Percentiles rank a stretch among this genome's conserved stretches.
Conservation (phyloP, 495 filamentous ascomycete genomes). For the Monascus purpureus region DNA sequence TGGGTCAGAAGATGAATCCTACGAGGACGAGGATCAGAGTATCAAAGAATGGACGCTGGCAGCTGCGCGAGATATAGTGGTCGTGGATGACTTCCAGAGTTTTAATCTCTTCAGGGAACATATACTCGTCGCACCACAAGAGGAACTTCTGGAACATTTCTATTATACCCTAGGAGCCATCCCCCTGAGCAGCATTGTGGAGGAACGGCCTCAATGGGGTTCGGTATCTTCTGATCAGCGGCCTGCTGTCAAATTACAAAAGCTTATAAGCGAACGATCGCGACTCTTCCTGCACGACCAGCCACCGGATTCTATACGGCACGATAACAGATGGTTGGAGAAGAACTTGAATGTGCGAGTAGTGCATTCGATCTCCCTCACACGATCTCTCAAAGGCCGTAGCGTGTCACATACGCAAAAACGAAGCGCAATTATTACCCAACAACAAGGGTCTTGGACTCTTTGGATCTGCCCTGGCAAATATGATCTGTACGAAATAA, state of each 20-base stretch:
- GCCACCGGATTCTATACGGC: slow-evolving; percentile 50
- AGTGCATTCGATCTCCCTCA: slow-evolving; percentile 60
- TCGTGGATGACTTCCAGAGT: slow-evolving; percentile 75
- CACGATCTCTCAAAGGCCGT: slow-evolving; percentile 55
- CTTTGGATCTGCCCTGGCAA: slow-evolving; percentile 47
- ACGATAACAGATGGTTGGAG: slow-evolving; percentile 80
- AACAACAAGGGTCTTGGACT: slow-evolving; percentile 28
- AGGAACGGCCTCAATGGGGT: slow-evolving; percentile 36
- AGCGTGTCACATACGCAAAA: slow-evolving; percentile 51
- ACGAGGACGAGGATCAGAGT: slow-evolving; percentile 53
- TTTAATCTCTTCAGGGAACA: slow-evolving; percentile 73
- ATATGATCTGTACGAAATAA: slow-evolving; percentile 79
- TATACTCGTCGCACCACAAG: slow-evolving; percentile 72
- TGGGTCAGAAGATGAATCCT: slow-evolving; percentile 28
- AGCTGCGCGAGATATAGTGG: slow-evolving; percentile 52
- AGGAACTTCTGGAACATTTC: slow-evolving; percentile 72
- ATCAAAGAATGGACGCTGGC: slow-evolving; percentile 68
- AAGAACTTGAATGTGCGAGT: slow-evolving; percentile 66
- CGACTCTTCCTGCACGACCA: slow-evolving; percentile 79
- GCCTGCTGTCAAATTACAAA: slow-evolving; percentile 45
- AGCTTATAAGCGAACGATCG: slow-evolving; percentile 69
- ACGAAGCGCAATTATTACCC: slow-evolving; percentile 51
- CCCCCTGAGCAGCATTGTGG: slow-evolving; percentile 29
- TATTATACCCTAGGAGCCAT: slow-evolving; percentile 44
- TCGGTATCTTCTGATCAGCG: slow-evolving; percentile 36